These are phyloP conservation scores for Oryza nivara DNA, from an alignment of 176 grass and related monocot genomes.

Conservation along the genomic window DNA sequence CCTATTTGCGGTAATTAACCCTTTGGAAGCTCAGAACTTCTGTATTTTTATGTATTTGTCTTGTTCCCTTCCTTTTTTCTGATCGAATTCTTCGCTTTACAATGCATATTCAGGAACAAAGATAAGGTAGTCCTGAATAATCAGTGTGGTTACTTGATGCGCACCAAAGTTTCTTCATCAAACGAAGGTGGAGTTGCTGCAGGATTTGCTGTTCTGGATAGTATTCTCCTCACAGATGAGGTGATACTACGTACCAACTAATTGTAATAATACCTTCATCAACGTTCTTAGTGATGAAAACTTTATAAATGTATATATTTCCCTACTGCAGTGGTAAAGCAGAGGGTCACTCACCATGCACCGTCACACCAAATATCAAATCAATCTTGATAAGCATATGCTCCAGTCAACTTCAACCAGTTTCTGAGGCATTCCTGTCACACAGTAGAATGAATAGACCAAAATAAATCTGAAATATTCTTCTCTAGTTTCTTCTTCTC, in stretches of 20 bases:
- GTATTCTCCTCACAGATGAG: conserved; percentile 76
- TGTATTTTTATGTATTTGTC: neutral
- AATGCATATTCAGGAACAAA: conserved; percentile 63
- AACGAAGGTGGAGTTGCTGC: conserved; percentile 95
- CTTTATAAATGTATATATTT: neutral
- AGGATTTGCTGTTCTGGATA: conserved; percentile 92
- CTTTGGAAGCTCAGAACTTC: conserved; percentile 11
- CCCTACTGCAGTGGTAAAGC: conserved; percentile 2
- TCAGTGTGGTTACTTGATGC: conserved; percentile 82
- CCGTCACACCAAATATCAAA: neutral
- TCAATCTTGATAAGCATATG: neutral
- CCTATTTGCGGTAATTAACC: conserved; percentile 70
- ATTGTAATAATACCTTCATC: neutral
- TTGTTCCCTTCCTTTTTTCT: neutral
- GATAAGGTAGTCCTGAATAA: conserved; percentile 80
- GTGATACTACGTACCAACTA: conserved; percentile 21
- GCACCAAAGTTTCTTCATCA: conserved; percentile 94
- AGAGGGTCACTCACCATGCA: neutral
- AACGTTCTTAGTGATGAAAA: neutral
- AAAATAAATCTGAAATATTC: neutral
- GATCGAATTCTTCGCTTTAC: neutral
- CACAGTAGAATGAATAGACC: neutral
- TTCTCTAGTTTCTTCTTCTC: neutral
- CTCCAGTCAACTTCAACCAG: neutral
- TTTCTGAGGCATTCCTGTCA: neutral